phyloP scores from a whole-genome alignment of 202 grass and related monocot genomes.

The Elaeis oleifera region DNA sequence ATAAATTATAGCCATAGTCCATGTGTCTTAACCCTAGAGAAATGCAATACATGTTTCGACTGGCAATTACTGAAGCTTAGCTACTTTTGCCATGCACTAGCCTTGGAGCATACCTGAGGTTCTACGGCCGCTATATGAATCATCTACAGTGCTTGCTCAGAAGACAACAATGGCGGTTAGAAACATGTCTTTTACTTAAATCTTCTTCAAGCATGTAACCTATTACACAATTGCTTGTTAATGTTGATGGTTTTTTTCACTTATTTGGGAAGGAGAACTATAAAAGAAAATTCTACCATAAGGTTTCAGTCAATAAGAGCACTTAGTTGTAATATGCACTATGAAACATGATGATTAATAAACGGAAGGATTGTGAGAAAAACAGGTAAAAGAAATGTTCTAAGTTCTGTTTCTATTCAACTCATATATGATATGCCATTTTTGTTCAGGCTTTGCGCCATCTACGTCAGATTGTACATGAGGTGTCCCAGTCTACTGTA shows the following conservation, averaged over 20 bases:
- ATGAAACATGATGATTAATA: too few species aligned
- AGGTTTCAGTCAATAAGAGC: too few species aligned
- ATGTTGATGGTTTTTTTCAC: background rate
- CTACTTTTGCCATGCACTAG: constrained; percentile 20
- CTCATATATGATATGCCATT: background rate
- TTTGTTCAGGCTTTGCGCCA: constrained; percentile 49
- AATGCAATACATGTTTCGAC: too few species aligned
- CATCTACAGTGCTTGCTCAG: constrained; percentile 52
- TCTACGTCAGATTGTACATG: constrained; percentile 51
- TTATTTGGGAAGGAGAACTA: constrained; percentile 10
- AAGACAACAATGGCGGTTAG: constrained; percentile 53
- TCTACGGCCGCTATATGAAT: constrained; percentile 49
- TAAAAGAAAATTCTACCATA: background rate
- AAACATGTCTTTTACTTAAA: background rate
- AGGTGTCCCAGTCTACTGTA: constrained; percentile 38
- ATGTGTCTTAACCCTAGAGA: too few species aligned
- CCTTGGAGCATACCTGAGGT: constrained; percentile 72
- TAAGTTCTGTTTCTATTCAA: background rate
- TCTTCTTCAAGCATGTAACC: too few species aligned
- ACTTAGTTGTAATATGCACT: too few species aligned
- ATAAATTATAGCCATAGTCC: too few species aligned
- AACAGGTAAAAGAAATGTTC: too few species aligned
- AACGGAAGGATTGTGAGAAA: too few species aligned
- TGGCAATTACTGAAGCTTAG: constrained; percentile 9
- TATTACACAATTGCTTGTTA: too few species aligned